Evolutionary conservation across 306 rosid species (phyloP).

Genomic region (Gynostemma pentaphyllum): DNA sequence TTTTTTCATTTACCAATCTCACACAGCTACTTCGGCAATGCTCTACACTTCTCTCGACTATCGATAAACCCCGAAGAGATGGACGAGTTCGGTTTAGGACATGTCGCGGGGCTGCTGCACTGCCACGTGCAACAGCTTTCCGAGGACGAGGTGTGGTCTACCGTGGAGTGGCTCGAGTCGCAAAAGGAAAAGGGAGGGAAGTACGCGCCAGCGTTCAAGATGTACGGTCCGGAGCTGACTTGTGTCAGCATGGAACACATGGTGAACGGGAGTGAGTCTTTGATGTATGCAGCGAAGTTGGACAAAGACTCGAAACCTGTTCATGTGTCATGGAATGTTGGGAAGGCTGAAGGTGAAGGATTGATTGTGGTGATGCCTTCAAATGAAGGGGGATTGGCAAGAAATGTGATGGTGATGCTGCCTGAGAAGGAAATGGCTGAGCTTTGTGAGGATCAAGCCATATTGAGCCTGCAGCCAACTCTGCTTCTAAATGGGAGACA

Average conservation of each 20-base stretch:
- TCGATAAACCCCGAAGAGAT: conserved; percentile 11
- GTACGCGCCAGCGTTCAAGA: conserved; percentile 12
- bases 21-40: conserved; percentile 46
- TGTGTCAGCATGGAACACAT: conserved; percentile 52
- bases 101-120: conserved; percentile 22
- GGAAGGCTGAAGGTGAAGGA: conserved; percentile 46
- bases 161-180: conserved; percentile 28
- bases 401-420: conserved; percentile 41
- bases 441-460: conserved; percentile 29
- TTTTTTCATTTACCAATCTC: conserved; percentile 19
- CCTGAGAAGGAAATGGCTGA: conserved; percentile 26
- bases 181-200: conserved; percentile 24
- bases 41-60: conserved; percentile 40
- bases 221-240: conserved; percentile 45
- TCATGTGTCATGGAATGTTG: conserved; percentile 48
- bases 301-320: conserved; percentile 16
- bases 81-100: conserved; percentile 6
- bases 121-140: conserved; percentile 15
- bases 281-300: conserved; percentile 31
- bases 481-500: conserved; percentile 17
- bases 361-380: conserved; percentile 54
- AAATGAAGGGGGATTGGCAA: conserved; percentile 32
- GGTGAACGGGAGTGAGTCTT: background rate
- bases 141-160: conserved; percentile 19
- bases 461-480: conserved; percentile 27